Conservation (phyloP, 306 rosid genomes). For the Sicyos baderoa region DNA sequence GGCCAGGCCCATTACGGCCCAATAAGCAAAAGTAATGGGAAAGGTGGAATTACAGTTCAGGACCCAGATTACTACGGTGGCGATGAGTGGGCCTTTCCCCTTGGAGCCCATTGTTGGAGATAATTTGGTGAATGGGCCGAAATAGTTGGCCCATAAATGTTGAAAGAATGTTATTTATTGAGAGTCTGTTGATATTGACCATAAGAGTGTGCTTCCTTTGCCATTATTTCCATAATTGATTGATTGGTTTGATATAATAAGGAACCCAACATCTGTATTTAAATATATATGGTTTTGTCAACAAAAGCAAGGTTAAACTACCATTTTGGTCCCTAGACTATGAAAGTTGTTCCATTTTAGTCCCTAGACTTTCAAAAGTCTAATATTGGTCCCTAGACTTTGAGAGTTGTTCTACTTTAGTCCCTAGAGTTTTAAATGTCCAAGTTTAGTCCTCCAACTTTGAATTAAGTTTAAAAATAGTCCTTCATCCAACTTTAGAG, state of each 20-base stretch:
- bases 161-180: constrained; percentile 1
- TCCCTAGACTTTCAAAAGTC: too few species aligned
- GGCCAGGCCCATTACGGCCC: constrained; percentile 43
- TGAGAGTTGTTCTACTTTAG: too few species aligned
- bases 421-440: too few species aligned
- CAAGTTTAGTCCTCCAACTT: too few species aligned
- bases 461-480: too few species aligned
- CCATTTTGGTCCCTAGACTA: too few species aligned
- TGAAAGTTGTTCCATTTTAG: too few species aligned
- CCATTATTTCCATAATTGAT: too few species aligned
- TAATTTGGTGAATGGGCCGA: constrained; percentile 26
- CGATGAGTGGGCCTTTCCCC: constrained; percentile 60
- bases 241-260: background rate
- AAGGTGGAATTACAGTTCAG: constrained; percentile 26
- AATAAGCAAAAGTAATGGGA: constrained; percentile 39
- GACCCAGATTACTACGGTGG: constrained; percentile 30
- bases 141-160: background rate
- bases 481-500: too few species aligned
- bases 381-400: too few species aligned
- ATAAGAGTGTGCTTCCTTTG: background rate
- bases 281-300: too few species aligned
- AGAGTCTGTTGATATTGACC: background rate
- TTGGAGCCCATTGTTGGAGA: constrained; percentile 48
- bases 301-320: too few species aligned
- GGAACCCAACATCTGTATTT: background rate